Base-by-base conservation (phyloP, 139 green algal species). In the Yamagishiella unicocca region DNA sequence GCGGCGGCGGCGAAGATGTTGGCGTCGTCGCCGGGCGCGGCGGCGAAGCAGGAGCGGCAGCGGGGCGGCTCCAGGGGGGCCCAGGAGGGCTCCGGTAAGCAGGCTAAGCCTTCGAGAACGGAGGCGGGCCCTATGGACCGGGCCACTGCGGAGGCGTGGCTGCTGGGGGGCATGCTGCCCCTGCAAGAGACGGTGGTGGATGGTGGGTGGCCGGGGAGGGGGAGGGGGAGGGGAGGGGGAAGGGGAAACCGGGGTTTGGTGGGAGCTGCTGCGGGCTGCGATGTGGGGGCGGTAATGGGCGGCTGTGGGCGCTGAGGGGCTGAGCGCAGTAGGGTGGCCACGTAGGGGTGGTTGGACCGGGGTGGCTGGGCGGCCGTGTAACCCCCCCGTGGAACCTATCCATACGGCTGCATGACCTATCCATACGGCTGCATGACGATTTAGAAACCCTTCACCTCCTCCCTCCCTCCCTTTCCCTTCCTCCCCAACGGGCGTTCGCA, bases 131-230 rank as follows among this genome's bases (percentile, higher is more conserved):
- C 70, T 55, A 1, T 64, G n/a, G 46, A 81, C 45, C 73, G 73
- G 1, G 9, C 0, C 45, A 81, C 45, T 45, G 73, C 73, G 29
- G 73, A 64, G 45, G 73, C 73, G 27, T 81, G 76, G 76, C 76
- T 83, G 76, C 33, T 71, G 53, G 53, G 25, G 27, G 53, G 53
- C 35, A 70, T 70, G 76, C 4, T 38, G 76, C 53, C 53, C 14
- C 33, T 83, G 33, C 6, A 38, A 25, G 35, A 83, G 33, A 7
- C 27, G 37, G 33, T 83, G 33, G 17, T 83, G 53, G 58, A 33
- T 4, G 54, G 76, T 83, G 76, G 37, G 76, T 21, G 3, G 24
- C 3, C 22, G 40, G 40, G 22, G 7, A 14, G 4, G 40, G 29
- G 21, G 19, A 17, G 67, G 22, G 6, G 5, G n/a, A n/a, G n/a